Conservation (phyloP, 129 eudicot genomes). For the Dittrichia graveolens region DNA sequence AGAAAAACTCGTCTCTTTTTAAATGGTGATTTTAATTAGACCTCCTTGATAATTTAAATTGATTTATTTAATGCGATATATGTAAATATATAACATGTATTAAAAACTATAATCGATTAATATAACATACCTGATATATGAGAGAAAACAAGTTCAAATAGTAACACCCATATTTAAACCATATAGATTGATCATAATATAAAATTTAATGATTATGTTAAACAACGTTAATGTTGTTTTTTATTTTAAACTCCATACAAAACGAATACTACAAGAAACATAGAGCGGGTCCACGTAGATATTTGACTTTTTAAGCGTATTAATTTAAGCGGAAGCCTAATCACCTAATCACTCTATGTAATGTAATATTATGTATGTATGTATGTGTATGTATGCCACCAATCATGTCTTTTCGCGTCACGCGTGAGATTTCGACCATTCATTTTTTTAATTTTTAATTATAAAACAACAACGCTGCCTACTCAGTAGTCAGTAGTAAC, state of each 20-base stretch:
- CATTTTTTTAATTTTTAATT: background rate
- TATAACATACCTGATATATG: too few relatives aligned
- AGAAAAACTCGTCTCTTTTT: too few relatives aligned
- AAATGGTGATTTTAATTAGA: too few relatives aligned
- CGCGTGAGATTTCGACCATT: conserved; percentile 41
- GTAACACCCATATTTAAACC: background rate
- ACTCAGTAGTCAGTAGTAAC: conserved; percentile 10
- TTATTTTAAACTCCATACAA: background rate
- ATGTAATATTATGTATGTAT: too few relatives aligned
- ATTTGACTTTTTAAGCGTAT: conserved; percentile 34
- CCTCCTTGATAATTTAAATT: too few relatives aligned
- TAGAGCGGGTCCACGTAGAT: conserved; percentile 18
- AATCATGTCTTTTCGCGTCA: conserved; percentile 30
- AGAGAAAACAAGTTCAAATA: too few relatives aligned
- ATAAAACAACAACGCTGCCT: conserved; percentile 36
- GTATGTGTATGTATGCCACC: conserved; percentile 11
- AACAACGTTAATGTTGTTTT: background rate
- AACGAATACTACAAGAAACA: conserved; percentile 40
- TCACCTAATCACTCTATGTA: conserved; percentile 25
- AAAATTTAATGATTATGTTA: conserved; percentile 7
- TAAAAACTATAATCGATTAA: too few relatives aligned
- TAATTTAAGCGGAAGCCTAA: conserved; percentile 23
- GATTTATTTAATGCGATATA: too few relatives aligned
- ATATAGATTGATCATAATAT: background rate
- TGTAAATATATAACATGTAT: too few relatives aligned